A percentile compares a stretch with the other conserved stretches of the same genome.
These are phyloP conservation scores for Umbelopsis isabellina DNA, from an alignment of 192 early-diverging fungal genomes.

Conservation along the genomic window DNA sequence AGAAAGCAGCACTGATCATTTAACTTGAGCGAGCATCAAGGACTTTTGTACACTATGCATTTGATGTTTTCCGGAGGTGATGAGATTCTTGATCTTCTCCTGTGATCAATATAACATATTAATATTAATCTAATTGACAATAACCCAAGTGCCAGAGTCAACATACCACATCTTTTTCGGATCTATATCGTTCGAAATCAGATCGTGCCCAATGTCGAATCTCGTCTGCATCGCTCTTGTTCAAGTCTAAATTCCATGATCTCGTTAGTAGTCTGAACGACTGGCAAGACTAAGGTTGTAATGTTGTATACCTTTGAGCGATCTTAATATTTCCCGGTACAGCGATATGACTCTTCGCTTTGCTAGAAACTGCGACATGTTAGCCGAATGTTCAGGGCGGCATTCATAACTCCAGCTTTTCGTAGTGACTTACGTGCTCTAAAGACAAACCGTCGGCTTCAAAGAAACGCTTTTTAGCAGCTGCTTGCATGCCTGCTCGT, in stretches of 20 bases:
- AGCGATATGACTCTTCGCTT: slow-evolving; percentile 35
- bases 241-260: slow-evolving; percentile 26
- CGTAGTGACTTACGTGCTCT: slow-evolving; percentile 31
- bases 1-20: neutral
- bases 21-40: slow-evolving; percentile 32
- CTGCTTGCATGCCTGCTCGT: neutral
- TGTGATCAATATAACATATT: slow-evolving; percentile 2
- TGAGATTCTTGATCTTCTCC: slow-evolving; percentile 37
- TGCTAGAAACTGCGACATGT: slow-evolving; percentile 29
- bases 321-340: slow-evolving; percentile 37
- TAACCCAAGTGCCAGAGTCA: neutral
- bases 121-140: too few species aligned
- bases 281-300: neutral
- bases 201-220: slow-evolving; percentile 46
- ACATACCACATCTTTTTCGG: slow-evolving; percentile 46
- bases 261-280: neutral
- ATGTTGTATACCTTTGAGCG: slow-evolving; percentile 32
- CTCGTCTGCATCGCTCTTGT: slow-evolving; percentile 42
- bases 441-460: slow-evolving; percentile 29
- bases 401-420: neutral
- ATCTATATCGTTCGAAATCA: slow-evolving; percentile 52
- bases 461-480: slow-evolving; percentile 24
- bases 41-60: slow-evolving; percentile 40
- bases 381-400: neutral
- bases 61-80: slow-evolving; percentile 40